phyloP scores from a whole-genome alignment of 2,329 filamentous ascomycete species.

The Salinomyces thailandicus region DNA sequence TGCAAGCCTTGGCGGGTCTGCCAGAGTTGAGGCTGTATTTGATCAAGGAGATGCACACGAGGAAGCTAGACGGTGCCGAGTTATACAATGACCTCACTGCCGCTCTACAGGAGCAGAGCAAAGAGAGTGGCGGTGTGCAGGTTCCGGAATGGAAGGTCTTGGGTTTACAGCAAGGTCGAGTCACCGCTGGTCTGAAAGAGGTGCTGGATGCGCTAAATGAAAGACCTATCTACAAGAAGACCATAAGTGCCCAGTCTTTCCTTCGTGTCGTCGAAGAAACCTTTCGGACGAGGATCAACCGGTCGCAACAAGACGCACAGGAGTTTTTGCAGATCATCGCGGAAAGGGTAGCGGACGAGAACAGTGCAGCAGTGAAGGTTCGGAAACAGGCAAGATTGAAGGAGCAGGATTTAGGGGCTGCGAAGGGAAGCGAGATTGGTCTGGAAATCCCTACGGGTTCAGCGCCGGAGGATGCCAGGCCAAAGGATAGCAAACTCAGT shows the following conservation, averaged over 20 bases:
- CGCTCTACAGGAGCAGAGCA: constrained; percentile 49
- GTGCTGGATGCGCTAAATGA: constrained; percentile 90
- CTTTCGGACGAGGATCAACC: constrained; percentile 81
- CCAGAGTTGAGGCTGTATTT: constrained; percentile 83
- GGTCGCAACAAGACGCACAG: constrained; percentile 94
- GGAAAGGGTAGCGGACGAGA: constrained; percentile 87
- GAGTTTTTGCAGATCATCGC: constrained; percentile 92
- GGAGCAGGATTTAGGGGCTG: constrained; percentile 1
- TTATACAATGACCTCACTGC: constrained; percentile 56
- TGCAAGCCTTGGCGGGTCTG: constrained; percentile 85
- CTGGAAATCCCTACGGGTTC: background rate
- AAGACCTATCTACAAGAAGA: constrained; percentile 85
- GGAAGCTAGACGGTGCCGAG: constrained; percentile 64
- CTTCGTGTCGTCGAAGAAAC: constrained; percentile 73
- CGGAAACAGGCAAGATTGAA: constrained; percentile 44
- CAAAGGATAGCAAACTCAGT: constrained; percentile 12
- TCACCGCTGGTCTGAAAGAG: constrained; percentile 81
- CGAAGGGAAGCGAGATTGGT: background rate
- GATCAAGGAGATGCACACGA: constrained; percentile 79
- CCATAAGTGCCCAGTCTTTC: constrained; percentile 78
- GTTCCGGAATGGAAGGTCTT: constrained; percentile 39
- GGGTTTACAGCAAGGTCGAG: constrained; percentile 64
- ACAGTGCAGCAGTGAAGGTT: constrained; percentile 71
- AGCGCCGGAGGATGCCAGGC: background rate
- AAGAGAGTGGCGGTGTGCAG: constrained; percentile 37